Evolutionary conservation across 208 protist species (phyloP).

Genomic region (Wallacemonas rigidus): DNA sequence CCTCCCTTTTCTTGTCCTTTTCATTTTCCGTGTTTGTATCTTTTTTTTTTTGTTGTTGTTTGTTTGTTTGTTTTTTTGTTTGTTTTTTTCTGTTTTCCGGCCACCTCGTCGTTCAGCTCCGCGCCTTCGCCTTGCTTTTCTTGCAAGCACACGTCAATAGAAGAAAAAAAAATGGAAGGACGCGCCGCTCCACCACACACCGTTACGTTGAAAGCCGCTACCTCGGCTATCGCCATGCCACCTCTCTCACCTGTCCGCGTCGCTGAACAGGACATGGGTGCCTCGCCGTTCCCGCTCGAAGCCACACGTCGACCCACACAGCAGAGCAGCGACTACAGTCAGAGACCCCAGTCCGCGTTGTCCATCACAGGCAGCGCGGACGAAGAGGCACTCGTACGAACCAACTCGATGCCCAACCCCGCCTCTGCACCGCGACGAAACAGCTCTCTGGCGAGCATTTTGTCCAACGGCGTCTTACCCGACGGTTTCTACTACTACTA

Average conservation of each 20-base stretch:
- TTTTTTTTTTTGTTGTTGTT: constrained; percentile 22
- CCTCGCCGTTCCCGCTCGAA: neutral
- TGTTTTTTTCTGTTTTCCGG: neutral
- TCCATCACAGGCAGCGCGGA: neutral
- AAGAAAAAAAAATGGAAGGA: neutral
- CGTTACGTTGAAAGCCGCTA: neutral
- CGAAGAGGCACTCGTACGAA: neutral
- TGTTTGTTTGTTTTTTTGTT: constrained; percentile 14
- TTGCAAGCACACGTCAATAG: neutral
- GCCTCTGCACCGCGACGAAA: neutral
- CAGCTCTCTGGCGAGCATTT: constrained; percentile 5
- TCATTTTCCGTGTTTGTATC: constrained; percentile 7
- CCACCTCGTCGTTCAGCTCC: no score
- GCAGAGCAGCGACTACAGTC: neutral
- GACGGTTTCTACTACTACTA: constrained; percentile 16
- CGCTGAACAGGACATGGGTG: neutral
- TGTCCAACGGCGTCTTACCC: neutral
- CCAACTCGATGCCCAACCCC: neutral
- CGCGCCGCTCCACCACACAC: neutral
- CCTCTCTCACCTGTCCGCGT: constrained; percentile 10
- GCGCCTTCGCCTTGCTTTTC: no score
- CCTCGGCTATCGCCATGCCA: neutral
- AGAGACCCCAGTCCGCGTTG: no score
- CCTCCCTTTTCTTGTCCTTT: no score
- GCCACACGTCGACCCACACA: neutral